phyloP scores from a whole-genome alignment of 2,329 filamentous ascomycete genomes.

The Plectosphaerella plurivora region DNA sequence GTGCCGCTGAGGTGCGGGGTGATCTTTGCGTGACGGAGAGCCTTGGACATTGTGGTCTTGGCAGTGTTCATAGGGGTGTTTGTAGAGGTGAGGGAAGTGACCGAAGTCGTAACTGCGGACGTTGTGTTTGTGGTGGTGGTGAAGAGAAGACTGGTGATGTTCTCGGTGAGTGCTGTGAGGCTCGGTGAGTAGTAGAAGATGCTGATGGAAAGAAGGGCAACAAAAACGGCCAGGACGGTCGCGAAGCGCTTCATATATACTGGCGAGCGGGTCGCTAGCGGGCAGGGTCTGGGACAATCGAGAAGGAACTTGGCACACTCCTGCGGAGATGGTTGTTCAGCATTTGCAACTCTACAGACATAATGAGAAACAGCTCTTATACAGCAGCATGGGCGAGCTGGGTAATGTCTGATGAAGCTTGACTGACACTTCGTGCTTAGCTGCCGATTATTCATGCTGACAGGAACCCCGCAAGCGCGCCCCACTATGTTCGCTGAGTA shows the following conservation, averaged over 20 bases:
- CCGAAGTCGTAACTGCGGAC: conserved; percentile 8
- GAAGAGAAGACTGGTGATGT: conserved; percentile 9
- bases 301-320: conserved; percentile 5
- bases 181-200: conserved; percentile 20
- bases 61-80: conserved; percentile 24
- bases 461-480: conserved; percentile 2
- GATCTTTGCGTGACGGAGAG: conserved; percentile 66
- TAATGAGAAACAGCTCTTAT: conserved; percentile 2
- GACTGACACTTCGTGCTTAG: conserved; percentile 1
- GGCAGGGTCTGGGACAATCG: conserved; percentile 4
- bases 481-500: background rate
- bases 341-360: conserved; percentile 11
- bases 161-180: conserved; percentile 9
- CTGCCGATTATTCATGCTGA: conserved; percentile 14
- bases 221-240: conserved; percentile 26
- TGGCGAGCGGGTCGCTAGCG: background rate
- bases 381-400: background rate
- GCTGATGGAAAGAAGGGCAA: conserved; percentile 32
- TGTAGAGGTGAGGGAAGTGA: conserved; percentile 3
- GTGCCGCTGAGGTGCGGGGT: conserved; percentile 66
- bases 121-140: conserved; percentile 14
- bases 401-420: conserved; percentile 3
- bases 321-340: conserved; percentile 7
- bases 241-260: conserved; percentile 35
- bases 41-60: conserved; percentile 55